A percentile compares a stretch with the other conserved stretches of the same genome.
These are phyloP conservation scores for Vinca minor DNA, from an alignment of 257 asterid genomes.

Conservation along the genomic window DNA sequence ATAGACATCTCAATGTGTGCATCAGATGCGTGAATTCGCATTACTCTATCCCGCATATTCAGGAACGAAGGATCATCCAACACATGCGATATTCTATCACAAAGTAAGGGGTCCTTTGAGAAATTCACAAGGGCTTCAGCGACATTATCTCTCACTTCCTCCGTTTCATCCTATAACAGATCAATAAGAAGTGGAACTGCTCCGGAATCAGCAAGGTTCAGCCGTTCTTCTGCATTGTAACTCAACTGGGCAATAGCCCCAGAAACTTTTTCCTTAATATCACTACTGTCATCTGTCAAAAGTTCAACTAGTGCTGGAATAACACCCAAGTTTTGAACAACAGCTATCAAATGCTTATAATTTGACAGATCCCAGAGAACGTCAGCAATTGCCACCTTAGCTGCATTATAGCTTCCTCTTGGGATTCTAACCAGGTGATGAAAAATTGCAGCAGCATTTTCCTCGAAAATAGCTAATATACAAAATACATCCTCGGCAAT, in stretches of 20 bases:
- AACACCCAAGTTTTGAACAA: conserved; percentile 33
- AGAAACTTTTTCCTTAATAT: conserved; percentile 42
- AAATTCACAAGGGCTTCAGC: conserved; percentile 50
- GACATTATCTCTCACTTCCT: conserved; percentile 43
- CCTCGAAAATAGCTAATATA: conserved; percentile 42
- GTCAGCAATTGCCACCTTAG: conserved; percentile 53
- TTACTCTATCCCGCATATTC: conserved; percentile 30
- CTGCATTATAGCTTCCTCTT: conserved; percentile 26
- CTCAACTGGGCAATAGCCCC: conserved; percentile 56
- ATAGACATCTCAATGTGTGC: conserved; percentile 23
- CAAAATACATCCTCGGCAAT: conserved; percentile 56
- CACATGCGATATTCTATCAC: conserved; percentile 29
- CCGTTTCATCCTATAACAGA: conserved; percentile 32
- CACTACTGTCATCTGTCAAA: conserved; percentile 23
- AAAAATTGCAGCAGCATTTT: conserved; percentile 34
- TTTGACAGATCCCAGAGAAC: conserved; percentile 42
- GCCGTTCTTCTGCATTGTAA: conserved; percentile 26
- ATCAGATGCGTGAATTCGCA: conserved; percentile 31
- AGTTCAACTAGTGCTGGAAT: conserved; percentile 38
- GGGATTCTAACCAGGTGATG: conserved; percentile 42
- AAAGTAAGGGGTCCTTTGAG: conserved; percentile 35
- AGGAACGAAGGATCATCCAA: conserved; percentile 32
- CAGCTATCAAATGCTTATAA: conserved; percentile 29
- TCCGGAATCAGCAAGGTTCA: conserved; percentile 41
- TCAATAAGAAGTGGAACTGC: conserved; percentile 32